Evolutionary conservation across 23 red algal genomes (phyloP).

Genomic region (Cyanidioschyzon merolae): DNA sequence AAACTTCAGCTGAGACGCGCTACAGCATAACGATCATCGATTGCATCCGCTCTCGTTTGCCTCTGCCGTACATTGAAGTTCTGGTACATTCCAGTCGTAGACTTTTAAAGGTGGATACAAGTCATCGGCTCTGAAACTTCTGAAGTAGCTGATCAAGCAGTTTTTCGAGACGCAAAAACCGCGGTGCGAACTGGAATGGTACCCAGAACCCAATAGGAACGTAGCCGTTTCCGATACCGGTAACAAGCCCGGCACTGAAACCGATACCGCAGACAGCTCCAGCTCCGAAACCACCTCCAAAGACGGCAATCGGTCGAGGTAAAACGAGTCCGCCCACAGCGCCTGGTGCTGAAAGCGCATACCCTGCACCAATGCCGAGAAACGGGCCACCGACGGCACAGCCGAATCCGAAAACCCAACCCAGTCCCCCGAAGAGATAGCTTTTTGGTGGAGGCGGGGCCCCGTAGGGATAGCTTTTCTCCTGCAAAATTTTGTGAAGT

Average conservation of each 20-base stretch:
- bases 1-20: too few species aligned
- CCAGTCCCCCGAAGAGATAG: slow-evolving; percentile 25
- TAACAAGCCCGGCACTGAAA: slow-evolving; percentile 34
- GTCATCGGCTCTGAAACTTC: too few species aligned
- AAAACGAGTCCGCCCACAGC: not conserved
- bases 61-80: too few species aligned
- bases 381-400: slow-evolving; percentile 37
- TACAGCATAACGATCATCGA: too few species aligned
- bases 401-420: slow-evolving; percentile 54
- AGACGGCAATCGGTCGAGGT: slow-evolving; percentile 20
- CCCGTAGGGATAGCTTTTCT: slow-evolving; percentile 22
- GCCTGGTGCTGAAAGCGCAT: not conserved
- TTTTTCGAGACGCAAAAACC: not conserved
- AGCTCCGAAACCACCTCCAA: slow-evolving; percentile 36
- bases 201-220: slow-evolving; percentile 25
- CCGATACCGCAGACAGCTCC: slow-evolving; percentile 46
- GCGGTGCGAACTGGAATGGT: slow-evolving; percentile 8
- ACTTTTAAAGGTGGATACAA: too few species aligned
- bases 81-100: too few species aligned
- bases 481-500: not conserved
- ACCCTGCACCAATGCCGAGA: slow-evolving; percentile 40
- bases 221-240: slow-evolving; percentile 30
- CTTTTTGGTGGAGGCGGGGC: slow-evolving; percentile 39
- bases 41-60: too few species aligned
- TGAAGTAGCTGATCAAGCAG: not conserved